These are phyloP conservation scores for Aspergillus sp. DNA, from an alignment of 2,329 filamentous ascomycete species.

Conservation along the genomic window DNA sequence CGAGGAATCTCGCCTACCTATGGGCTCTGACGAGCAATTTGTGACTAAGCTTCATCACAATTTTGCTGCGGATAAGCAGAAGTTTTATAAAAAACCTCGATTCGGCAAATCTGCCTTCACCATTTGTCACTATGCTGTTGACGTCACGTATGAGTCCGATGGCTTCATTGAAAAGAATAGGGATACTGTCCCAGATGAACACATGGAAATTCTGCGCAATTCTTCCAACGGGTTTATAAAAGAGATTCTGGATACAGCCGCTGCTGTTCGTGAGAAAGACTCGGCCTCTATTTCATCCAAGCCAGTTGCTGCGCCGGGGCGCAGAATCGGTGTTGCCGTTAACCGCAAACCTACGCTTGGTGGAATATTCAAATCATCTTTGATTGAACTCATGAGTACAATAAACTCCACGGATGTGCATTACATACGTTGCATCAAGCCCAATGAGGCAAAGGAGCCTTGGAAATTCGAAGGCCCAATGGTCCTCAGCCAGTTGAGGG, in stretches of 20 bases:
- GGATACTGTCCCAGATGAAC: conserved; percentile 96
- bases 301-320: conserved; percentile 64
- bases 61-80: conserved; percentile 83
- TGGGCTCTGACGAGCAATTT: conserved; percentile 96
- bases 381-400: conserved; percentile 96
- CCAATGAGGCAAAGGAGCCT: conserved; percentile 91
- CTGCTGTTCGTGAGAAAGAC: conserved; percentile 86
- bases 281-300: conserved; percentile 63
- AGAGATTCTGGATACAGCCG: conserved; percentile 78
- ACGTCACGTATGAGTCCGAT: conserved; percentile 97
- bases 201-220: conserved; percentile 84
- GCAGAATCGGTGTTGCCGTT: conserved; percentile 85
- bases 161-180: conserved; percentile 99
- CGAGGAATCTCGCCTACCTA: conserved; percentile 92
- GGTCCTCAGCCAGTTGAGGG: conserved; percentile 93
- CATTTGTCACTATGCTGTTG: conserved; percentile 95
- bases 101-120: conserved; percentile 98
- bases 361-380: conserved; percentile 96
- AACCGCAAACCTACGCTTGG: conserved; percentile 95
- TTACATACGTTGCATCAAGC: conserved; percentile 98
- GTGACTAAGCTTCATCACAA: conserved; percentile 95
- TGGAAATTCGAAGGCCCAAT: conserved; percentile 99
- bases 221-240: conserved; percentile 82
- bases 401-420: conserved; percentile 98
- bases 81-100: conserved; percentile 97